Base-by-base conservation (phyloP, 2,329 filamentous ascomycete genomes). In the Gaeumannomyces tritici region DNA sequence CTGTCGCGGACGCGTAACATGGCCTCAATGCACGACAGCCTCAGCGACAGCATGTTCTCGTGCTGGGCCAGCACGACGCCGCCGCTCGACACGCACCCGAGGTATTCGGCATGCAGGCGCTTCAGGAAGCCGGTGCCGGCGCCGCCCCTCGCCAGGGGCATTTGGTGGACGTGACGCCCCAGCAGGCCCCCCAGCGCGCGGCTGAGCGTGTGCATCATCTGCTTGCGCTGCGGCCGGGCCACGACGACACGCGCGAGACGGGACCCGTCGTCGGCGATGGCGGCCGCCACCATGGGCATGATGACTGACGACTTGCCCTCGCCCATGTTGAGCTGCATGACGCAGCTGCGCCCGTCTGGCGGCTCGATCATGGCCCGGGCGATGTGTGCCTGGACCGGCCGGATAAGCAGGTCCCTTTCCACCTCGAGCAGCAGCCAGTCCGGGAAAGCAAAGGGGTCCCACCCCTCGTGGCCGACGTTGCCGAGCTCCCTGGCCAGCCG, bases 241-340 rank as follows among this genome's bases (percentile, higher is more conserved):
- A 89, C 84, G 1, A 90, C 71, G 0, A 89, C 78, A 3, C 85
- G 74, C 0, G 83, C 80, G 0, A 90, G 72, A 3, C 71, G 76
- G 0, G 70, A 67, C 0, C 76, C 74, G 21, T 6, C 74, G 6
- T 89, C 74, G 0, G 83, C 82, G 0, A 89, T 69, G 0, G 75
- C 72, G 0, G 80, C 73, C 0, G 82, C 82, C 0, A 88, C 80
- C 47, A 89, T 85, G 0, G 87, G 88, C 0, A 88, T 78, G 59
- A 92, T 89, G 2, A 89, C 83, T 0, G 87, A 88, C 0, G 85
- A 85, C 65, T 90, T 90, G 0, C 87, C 88, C 67, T 88, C 81
- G 0, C 88, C 88, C 87, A 90, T 90, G 65, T 89, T 89, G 2
- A 90, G 70, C 67, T 89, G 85, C 75, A 89, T 80, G 0, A 86